Percentiles rank a stretch among this genome's conserved stretches.
Conservation (phyloP, 2,329 filamentous ascomycete genomes). For the Leptographium wingfieldii region DNA sequence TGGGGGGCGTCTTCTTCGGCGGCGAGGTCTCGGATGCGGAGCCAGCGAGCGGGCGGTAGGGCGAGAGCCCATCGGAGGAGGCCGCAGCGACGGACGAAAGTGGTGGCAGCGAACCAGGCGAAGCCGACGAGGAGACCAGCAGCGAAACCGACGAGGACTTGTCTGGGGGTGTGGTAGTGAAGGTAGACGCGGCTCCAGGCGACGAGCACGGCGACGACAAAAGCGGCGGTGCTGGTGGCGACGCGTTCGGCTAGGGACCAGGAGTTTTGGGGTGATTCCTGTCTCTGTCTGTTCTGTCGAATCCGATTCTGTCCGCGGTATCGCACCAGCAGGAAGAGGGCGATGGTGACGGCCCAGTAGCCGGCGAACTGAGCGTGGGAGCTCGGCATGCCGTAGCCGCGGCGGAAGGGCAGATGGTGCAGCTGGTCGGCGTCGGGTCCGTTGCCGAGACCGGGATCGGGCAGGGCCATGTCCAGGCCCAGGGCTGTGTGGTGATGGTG, state of each 20-base stretch:
- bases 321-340: constrained; percentile 72
- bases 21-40: constrained; percentile 72
- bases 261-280: too few relatives aligned
- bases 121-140: constrained; percentile 61
- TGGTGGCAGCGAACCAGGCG: constrained; percentile 66
- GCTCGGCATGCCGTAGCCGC: constrained; percentile 87
- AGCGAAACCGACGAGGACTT: constrained; percentile 68
- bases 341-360: constrained; percentile 78
- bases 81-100: constrained; percentile 51
- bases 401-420: constrained; percentile 5
- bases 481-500: constrained; percentile 68
- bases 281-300: too few relatives aligned
- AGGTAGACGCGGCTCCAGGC: constrained; percentile 80
- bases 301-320: constrained; percentile 40
- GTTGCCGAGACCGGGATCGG: background rate
- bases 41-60: constrained; percentile 45
- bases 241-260: constrained; percentile 50
- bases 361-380: constrained; percentile 92
- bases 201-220: constrained; percentile 52
- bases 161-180: constrained; percentile 78
- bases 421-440: background rate
- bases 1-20: constrained; percentile 81
- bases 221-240: constrained; percentile 38
- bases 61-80: constrained; percentile 63
- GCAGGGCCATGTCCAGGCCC: background rate